These are phyloP conservation scores for Brassica balearica DNA, from an alignment of 441 rosid species.

Conservation along the genomic window DNA sequence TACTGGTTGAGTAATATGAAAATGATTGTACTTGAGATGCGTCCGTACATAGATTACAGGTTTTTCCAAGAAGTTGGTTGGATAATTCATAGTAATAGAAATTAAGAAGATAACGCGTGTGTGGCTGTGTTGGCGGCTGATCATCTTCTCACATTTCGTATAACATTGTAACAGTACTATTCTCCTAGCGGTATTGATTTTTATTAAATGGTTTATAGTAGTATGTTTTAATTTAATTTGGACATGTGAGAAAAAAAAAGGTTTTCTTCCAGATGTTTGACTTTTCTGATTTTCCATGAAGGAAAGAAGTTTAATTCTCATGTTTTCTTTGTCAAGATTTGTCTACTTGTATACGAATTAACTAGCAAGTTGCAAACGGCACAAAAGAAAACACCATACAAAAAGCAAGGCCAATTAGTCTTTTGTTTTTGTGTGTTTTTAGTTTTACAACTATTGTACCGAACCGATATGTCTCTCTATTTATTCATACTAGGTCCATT, in stretches of 20 bases:
- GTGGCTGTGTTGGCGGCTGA: slow-evolving; percentile 43
- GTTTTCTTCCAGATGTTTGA: slow-evolving; percentile 36
- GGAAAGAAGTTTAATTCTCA: not conserved
- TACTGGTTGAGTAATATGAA: slow-evolving; percentile 34
- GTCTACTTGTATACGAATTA: not conserved
- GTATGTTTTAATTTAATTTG: not conserved
- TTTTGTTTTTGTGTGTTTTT: not conserved
- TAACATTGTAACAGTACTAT: slow-evolving; percentile 18
- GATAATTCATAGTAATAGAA: slow-evolving; percentile 9
- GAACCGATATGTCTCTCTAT: not conserved
- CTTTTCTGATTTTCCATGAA: slow-evolving; percentile 23
- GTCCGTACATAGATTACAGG: slow-evolving; percentile 30
- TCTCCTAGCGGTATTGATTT: slow-evolving; percentile 1
- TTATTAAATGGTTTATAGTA: not conserved
- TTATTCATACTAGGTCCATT: not conserved
- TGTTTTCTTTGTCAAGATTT: not conserved
- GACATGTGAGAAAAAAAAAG: slow-evolving; percentile 12
- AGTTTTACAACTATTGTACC: not conserved
- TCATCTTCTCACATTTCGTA: slow-evolving; percentile 43
- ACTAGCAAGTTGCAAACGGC: slow-evolving; percentile 16
- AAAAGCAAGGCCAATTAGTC: not conserved
- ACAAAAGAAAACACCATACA: not conserved
- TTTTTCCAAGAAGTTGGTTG: slow-evolving; percentile 18
- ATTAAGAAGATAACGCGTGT: slow-evolving; percentile 36
- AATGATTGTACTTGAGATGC: slow-evolving; percentile 31